Conservation (phyloP, 176 grass and related monocot species). For the Chloris gayana region DNA sequence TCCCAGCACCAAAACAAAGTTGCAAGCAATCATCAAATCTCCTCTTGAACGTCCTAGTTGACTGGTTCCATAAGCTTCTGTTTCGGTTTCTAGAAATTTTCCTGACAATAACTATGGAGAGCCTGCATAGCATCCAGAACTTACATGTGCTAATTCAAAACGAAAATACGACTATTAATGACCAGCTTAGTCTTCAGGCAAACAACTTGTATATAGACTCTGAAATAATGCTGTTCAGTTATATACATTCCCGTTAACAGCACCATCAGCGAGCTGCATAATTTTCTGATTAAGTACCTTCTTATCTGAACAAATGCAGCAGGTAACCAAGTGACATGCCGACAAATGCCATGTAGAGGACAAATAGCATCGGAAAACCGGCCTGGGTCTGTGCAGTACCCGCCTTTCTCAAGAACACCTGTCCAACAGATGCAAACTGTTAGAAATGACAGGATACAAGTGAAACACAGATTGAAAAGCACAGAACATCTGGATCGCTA, state of each 20-base stretch:
- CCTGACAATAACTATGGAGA: not conserved
- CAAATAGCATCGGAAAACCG: slow-evolving; percentile 43
- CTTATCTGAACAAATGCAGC: slow-evolving; percentile 42
- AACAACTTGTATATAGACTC: not conserved
- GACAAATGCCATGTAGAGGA: slow-evolving; percentile 36
- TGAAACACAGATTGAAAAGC: not conserved
- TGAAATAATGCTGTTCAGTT: not conserved
- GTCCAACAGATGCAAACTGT: not conserved
- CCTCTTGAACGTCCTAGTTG: not conserved
- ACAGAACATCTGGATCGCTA: not conserved
- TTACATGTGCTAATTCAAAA: not conserved
- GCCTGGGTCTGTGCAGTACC: not conserved
- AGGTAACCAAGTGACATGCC: slow-evolving; percentile 66
- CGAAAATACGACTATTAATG: not conserved
- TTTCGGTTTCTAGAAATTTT: not conserved
- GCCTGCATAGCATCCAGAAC: not conserved
- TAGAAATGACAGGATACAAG: not conserved
- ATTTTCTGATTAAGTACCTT: slow-evolving; percentile 6
- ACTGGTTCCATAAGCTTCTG: not conserved
- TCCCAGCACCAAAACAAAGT: not conserved
- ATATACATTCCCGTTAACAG: slow-evolving; percentile 15
- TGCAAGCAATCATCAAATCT: no score
- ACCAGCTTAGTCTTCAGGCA: not conserved
- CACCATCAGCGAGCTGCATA: not conserved
- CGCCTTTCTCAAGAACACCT: slow-evolving; percentile 40